Evolutionary conservation across 75 land plant species (phyloP).

Genomic region (Selaginella moellendorffii): DNA sequence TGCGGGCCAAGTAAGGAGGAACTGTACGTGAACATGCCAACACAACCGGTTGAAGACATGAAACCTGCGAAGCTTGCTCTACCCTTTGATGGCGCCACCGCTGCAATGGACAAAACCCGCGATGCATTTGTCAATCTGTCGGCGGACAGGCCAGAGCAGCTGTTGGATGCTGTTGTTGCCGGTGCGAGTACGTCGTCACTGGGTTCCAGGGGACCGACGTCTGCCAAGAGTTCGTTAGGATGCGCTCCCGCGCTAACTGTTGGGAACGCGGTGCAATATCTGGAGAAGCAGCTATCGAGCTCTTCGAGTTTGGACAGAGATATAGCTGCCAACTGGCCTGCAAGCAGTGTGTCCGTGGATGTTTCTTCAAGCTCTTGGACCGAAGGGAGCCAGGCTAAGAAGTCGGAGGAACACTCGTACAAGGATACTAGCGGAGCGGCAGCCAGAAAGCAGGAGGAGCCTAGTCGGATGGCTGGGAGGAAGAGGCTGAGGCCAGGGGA

Average conservation of each 20-base stretch:
- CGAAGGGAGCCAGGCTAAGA: not conserved
- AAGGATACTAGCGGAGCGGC: not conserved
- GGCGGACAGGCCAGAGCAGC: not conserved
- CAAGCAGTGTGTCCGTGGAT: not conserved
- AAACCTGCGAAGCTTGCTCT: not conserved
- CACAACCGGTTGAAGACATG: not conserved
- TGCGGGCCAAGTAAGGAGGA: not conserved
- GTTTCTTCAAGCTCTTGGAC: not conserved
- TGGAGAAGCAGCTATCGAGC: too few relatives aligned
- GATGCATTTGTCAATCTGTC: not conserved
- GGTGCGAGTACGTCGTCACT: not conserved
- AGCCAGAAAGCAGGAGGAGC: not conserved
- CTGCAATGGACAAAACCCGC: not conserved
- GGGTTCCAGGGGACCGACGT: too few relatives aligned
- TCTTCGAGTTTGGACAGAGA: too few relatives aligned
- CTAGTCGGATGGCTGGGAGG: constrained; percentile 11
- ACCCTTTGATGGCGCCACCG: not conserved
- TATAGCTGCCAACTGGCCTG: too few relatives aligned
- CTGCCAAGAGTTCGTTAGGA: too few relatives aligned
- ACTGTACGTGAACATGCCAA: not conserved
- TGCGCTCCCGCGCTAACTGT: too few relatives aligned
- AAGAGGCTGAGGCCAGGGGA: constrained; percentile 78
- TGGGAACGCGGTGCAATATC: too few relatives aligned
- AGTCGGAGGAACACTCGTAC: not conserved
- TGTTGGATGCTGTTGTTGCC: not conserved